A percentile compares a stretch with the other conserved stretches of the same genome.
Conservation (phyloP, 345 rosid genomes). For the Gossypium stocksii region DNA sequence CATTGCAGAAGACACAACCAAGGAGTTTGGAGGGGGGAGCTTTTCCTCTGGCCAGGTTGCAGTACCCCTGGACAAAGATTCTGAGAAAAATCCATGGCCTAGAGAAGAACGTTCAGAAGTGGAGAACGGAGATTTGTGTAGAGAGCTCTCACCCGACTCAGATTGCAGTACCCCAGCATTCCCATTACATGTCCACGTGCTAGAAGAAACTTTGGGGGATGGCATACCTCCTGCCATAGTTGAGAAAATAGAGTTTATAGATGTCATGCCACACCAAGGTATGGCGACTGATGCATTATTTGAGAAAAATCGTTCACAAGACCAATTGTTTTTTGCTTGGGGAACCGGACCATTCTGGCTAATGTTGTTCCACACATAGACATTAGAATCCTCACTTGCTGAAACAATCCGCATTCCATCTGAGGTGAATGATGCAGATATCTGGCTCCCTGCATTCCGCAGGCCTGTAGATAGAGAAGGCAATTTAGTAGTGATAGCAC, state of each 20-base stretch:
- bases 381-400: constrained; percentile 41
- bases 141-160: constrained; percentile 25
- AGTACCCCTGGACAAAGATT: constrained; percentile 39
- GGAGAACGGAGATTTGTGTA: constrained; percentile 21
- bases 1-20: constrained; percentile 22
- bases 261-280: constrained; percentile 13
- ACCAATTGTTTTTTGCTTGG: constrained; percentile 25
- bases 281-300: constrained; percentile 12
- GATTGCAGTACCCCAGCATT: constrained; percentile 9
- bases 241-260: constrained; percentile 4
- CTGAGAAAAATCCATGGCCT: constrained; percentile 16
- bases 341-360: constrained; percentile 21
- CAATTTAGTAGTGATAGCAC: neutral
- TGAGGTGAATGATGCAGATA: constrained; percentile 37
- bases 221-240: neutral
- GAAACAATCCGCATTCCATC: constrained; percentile 40
- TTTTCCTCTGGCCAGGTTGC: constrained; percentile 66
- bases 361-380: constrained; percentile 35
- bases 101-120: constrained; percentile 26
- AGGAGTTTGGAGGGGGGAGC: constrained; percentile 25
- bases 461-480: constrained; percentile 20
- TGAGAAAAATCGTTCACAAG: constrained; percentile 36
- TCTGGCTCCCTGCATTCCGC: constrained; percentile 29
- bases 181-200: constrained; percentile 1
- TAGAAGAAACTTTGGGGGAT: neutral